A percentile compares a stretch with the other conserved stretches of the same genome.
phyloP scores from a whole-genome alignment of 2,329 filamentous ascomycete genomes.

The Exophiala xenobiotica region DNA sequence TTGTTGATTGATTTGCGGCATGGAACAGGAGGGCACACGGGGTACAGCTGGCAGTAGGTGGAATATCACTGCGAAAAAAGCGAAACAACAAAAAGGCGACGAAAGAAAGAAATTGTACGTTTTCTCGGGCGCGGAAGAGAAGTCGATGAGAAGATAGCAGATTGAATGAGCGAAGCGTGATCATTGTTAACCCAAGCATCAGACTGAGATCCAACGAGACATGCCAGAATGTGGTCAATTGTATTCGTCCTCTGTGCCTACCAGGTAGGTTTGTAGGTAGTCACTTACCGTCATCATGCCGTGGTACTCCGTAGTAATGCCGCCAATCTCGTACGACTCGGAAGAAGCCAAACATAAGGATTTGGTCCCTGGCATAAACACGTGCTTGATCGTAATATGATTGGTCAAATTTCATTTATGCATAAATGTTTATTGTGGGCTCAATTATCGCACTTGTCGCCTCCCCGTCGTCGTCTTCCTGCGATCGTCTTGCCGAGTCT shows the following conservation, averaged over 20 bases:
- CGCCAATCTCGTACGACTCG: constrained; percentile 11
- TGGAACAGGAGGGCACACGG: neutral
- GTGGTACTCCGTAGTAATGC: neutral
- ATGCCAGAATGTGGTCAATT: no score
- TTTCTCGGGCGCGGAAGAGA: neutral
- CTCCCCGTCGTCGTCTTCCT: neutral
- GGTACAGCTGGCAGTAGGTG: neutral
- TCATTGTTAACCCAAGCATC: constrained; percentile 10
- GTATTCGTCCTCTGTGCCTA: no score
- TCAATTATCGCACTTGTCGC: no score
- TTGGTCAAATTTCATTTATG: neutral
- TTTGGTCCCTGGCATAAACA: neutral
- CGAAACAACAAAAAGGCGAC: neutral
- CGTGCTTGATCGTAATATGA: neutral
- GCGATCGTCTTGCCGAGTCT: neutral
- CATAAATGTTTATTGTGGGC: constrained; percentile 4
- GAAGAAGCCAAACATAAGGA: neutral
- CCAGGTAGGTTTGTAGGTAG: neutral
- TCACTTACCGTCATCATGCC: neutral
- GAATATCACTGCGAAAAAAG: neutral
- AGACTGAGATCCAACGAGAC: no score
- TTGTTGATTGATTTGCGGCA: neutral
- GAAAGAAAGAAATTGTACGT: neutral
- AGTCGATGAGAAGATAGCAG: constrained; percentile 17
- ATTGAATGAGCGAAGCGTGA: constrained; percentile 18